These are phyloP conservation scores for Penicillium maclennaniae DNA, from an alignment of 495 filamentous ascomycete genomes.

Conservation along the genomic window DNA sequence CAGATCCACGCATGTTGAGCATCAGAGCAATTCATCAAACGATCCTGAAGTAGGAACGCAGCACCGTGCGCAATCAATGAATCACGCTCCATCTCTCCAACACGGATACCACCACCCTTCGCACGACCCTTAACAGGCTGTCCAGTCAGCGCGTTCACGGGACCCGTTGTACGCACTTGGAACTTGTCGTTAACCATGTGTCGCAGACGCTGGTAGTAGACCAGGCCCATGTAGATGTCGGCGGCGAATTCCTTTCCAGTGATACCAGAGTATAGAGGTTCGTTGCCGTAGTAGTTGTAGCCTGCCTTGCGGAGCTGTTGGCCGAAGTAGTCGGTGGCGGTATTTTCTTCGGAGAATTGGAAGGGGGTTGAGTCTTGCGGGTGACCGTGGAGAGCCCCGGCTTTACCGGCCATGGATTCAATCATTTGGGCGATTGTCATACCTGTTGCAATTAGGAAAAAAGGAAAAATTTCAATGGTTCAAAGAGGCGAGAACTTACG, in stretches of 20 bases:
- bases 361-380: slow-evolving; percentile 95
- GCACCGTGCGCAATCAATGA: slow-evolving; percentile 90
- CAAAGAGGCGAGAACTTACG: slow-evolving; percentile 45
- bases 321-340: slow-evolving; percentile 91
- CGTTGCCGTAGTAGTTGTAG: slow-evolving; percentile 97
- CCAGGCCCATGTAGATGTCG: slow-evolving; percentile 94
- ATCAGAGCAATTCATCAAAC: slow-evolving; percentile 94
- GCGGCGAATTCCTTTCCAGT: slow-evolving; percentile 90
- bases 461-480: not conserved
- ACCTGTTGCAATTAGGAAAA: slow-evolving; percentile 28
- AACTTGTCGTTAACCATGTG: slow-evolving; percentile 99
- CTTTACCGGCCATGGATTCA: slow-evolving; percentile 93
- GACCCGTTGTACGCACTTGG: slow-evolving; percentile 94
- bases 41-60: slow-evolving; percentile 91
- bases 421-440: slow-evolving; percentile 99
- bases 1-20: slow-evolving; percentile 86
- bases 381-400: slow-evolving; percentile 87
- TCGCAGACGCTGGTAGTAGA: slow-evolving; percentile 94
- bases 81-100: slow-evolving; percentile 98
- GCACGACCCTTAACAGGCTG: slow-evolving; percentile 96
- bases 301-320: slow-evolving; percentile 90
- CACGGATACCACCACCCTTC: slow-evolving; percentile 95
- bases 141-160: slow-evolving; percentile 80
- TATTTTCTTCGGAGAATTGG: slow-evolving; percentile 87
- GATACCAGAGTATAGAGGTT: slow-evolving; percentile 95